phyloP scores from a whole-genome alignment of 805 yeast species.

The Yamadazyma olivae region DNA sequence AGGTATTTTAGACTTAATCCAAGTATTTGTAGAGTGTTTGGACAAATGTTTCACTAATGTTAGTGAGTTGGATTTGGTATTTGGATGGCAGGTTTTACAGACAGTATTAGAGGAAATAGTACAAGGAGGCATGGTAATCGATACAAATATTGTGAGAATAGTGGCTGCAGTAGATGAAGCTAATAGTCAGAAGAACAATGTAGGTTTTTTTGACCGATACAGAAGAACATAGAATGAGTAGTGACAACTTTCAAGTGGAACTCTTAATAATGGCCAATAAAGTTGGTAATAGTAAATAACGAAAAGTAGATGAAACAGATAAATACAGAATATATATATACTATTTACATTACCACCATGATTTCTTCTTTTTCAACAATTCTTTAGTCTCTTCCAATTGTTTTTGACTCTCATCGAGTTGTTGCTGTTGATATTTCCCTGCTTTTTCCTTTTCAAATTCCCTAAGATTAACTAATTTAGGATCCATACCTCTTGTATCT shows the following conservation, averaged over 20 bases:
- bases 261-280: too few relatives aligned
- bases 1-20: slow-evolving; percentile 90
- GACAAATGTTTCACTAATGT: slow-evolving; percentile 93
- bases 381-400: slow-evolving; percentile 26
- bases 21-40: slow-evolving; percentile 92
- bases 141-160: slow-evolving; percentile 77
- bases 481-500: slow-evolving; percentile 34
- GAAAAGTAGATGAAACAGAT: too few relatives aligned
- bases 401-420: slow-evolving; percentile 29
- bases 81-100: slow-evolving; percentile 96
- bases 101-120: slow-evolving; percentile 88
- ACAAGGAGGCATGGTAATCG: slow-evolving; percentile 98
- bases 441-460: slow-evolving; percentile 48
- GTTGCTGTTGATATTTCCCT: slow-evolving; percentile 30
- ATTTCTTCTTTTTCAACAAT: slow-evolving; percentile 20
- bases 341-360: slow-evolving; percentile 12
- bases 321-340: too few relatives aligned
- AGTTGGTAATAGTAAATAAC: neutral
- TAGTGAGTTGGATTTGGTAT: slow-evolving; percentile 93
- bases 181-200: slow-evolving; percentile 43
- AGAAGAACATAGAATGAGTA: too few relatives aligned
- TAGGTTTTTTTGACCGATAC: slow-evolving; percentile 8
- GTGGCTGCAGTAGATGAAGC: slow-evolving; percentile 82
- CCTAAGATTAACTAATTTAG: slow-evolving; percentile 41
- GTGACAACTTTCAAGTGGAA: too few relatives aligned